phyloP scores from a whole-genome alignment of 768 basidiomycete species.

The Phaeotremella fagi region DNA sequence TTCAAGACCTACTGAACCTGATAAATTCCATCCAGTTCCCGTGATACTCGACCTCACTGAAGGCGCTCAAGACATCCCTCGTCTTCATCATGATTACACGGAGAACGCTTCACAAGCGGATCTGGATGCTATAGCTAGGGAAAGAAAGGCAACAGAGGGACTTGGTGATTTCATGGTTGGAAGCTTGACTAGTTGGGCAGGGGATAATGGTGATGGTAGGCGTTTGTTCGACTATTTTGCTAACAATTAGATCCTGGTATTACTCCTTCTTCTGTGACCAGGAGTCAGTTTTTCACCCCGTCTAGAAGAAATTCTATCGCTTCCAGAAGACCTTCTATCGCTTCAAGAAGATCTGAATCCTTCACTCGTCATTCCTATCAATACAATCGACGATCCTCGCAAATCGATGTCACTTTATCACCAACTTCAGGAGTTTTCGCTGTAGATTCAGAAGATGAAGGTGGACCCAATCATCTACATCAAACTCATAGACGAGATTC shows the following conservation, averaged over 20 bases:
- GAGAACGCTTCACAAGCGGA: slow-evolving; percentile 37
- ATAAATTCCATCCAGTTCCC: slow-evolving; percentile 25
- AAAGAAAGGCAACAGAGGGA: slow-evolving; percentile 37
- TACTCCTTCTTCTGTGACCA: slow-evolving; percentile 31
- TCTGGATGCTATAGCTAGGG: slow-evolving; percentile 28
- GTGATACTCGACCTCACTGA: neutral
- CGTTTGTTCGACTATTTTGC: neutral
- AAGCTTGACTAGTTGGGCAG: slow-evolving; percentile 33
- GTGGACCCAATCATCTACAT: slow-evolving; percentile 1
- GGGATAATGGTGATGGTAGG: slow-evolving; percentile 25
- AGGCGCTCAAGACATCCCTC: neutral
- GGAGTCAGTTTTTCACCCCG: slow-evolving; percentile 2
- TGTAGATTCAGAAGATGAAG: slow-evolving; percentile 38
- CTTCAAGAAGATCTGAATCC: slow-evolving; percentile 26
- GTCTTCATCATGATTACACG: slow-evolving; percentile 31
- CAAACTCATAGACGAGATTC: slow-evolving; percentile 14
- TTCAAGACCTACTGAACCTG: slow-evolving; percentile 15
- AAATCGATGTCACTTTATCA: slow-evolving; percentile 25
- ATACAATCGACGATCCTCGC: slow-evolving; percentile 12
- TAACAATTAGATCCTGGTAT: slow-evolving; percentile 25
- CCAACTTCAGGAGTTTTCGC: slow-evolving; percentile 34
- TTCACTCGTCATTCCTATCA: slow-evolving; percentile 21
- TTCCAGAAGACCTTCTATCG: slow-evolving; percentile 34
- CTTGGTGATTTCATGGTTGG: slow-evolving; percentile 39
- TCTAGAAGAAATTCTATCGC: neutral